Evolutionary conservation across 2,329 filamentous ascomycete species (phyloP), one percentile per base, ranked within the genome.

Genomic region (Lachnellula arida): DNA sequence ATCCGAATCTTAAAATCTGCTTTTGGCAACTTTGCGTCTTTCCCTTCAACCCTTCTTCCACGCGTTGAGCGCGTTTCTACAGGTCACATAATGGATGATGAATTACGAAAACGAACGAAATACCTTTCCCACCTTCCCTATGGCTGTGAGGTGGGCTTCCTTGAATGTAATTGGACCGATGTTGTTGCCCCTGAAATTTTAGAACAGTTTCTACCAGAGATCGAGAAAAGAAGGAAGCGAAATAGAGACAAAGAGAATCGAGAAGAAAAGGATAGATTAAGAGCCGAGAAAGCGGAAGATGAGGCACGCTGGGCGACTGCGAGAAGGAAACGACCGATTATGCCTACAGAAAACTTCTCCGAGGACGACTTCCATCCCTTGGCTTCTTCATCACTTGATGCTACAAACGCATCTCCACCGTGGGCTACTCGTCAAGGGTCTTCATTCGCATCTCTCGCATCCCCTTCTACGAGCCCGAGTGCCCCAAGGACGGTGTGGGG

Each of bases 401-500:
- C 75, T n/a, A 57, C 69, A 17, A 74, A 72, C 44, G 71, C 61
- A 71, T 81, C 64, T 65, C 81, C 77, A 17, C 77, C 76, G 1
- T 80, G 74, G 63, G 76, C 81, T 4, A 79, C 83, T 9, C 81
- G 81, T 0, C 76, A 79, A 48, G 76, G 82, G 19, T 76, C 78
- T 12, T 84, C 81, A 0, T 91, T 90, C 64, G 80, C 81, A 35
- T 82, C 83, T 2, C 74, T 96, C 22, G 88, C 89, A 0, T 87
- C 86, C 1, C 85, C 92, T 63, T 92, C 90, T 4, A 92, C 89
- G 1, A 95, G 89, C 60, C 91, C 92, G 0, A 86, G 84, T 6
- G 82, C 84, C 0, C 77, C 82, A 42, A 85, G 85, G 59, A 97
- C 93, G 0, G 90, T 97, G 0, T 97, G 93, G 93, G 93, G 93